A percentile compares a stretch with the other conserved stretches of the same genome.
Evolutionary conservation across 2,329 filamentous ascomycete species (phyloP).

Genomic region (Cercospora sesami): DNA sequence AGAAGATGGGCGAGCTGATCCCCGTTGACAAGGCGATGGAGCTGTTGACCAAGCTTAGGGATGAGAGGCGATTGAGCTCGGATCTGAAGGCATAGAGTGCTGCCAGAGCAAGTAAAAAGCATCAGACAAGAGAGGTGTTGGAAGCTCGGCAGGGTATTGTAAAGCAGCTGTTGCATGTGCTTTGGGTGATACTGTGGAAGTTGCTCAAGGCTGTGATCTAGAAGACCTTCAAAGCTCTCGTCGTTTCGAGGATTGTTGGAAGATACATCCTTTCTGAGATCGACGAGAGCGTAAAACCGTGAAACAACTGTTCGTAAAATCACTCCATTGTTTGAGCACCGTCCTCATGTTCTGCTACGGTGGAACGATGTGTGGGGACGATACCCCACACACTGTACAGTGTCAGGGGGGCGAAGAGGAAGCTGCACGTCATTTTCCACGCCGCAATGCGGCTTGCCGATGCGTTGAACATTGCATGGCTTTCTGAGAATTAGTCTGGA

Average conservation of each 20-base stretch:
- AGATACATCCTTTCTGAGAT: not conserved
- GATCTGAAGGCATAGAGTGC: conserved; percentile 13
- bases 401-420: not conserved
- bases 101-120: not conserved
- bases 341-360: not conserved
- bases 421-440: not conserved
- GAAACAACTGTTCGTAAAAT: not conserved
- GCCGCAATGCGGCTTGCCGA: not conserved
- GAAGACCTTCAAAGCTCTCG: not conserved
- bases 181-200: not conserved
- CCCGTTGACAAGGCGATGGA: conserved; percentile 59
- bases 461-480: not conserved
- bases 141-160: not conserved
- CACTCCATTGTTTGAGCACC: not conserved
- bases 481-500: too few species aligned
- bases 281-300: not conserved
- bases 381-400: not conserved
- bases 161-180: not conserved
- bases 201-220: not conserved
- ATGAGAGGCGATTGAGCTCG: conserved; percentile 42
- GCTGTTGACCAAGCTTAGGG: conserved; percentile 52
- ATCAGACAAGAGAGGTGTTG: not conserved
- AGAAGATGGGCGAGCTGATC: conserved; percentile 62
- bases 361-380: not conserved
- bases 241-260: not conserved